A percentile compares a stretch with the other conserved stretches of the same genome.
Conservation (phyloP, 1,284 basidiomycete genomes). For the Porphyrellus sp. region DNA sequence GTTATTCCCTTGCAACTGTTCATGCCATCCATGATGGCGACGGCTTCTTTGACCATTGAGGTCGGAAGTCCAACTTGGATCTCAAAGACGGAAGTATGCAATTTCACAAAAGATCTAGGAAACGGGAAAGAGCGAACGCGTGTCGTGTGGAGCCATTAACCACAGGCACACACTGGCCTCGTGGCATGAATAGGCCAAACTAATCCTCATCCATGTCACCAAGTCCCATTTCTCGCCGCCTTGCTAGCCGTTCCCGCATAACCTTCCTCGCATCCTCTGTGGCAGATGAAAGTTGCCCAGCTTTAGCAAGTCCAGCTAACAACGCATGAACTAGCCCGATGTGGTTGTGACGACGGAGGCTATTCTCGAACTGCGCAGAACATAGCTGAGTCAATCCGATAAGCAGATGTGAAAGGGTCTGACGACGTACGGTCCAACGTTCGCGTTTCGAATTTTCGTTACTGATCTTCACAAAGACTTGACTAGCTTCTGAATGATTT, state of each 20-base stretch:
- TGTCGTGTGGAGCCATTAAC: constrained; percentile 3
- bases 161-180: constrained; percentile 2
- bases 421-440: constrained; percentile 70
- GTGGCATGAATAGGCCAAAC: constrained; percentile 4
- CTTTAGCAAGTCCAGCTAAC: constrained; percentile 64
- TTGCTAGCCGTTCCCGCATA: constrained; percentile 33
- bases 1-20: constrained; percentile 17
- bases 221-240: constrained; percentile 29
- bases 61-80: constrained; percentile 8
- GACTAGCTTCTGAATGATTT: constrained; percentile 45
- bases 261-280: constrained; percentile 41
- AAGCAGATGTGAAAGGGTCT: constrained; percentile 3
- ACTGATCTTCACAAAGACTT: constrained; percentile 60
- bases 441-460: constrained; percentile 76
- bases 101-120: constrained; percentile 6
- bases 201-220: constrained; percentile 32
- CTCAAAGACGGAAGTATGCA: constrained; percentile 1
- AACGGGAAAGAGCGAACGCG: neutral
- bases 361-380: constrained; percentile 71
- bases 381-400: neutral
- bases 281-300: constrained; percentile 51
- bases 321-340: constrained; percentile 75
- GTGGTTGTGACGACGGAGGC: constrained; percentile 78
- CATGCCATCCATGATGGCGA: neutral
- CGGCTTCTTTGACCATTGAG: neutral